These are phyloP conservation scores for Phytophthora agathidicida DNA, from an alignment of 352 stramenopile genomes.

Conservation along the genomic window DNA sequence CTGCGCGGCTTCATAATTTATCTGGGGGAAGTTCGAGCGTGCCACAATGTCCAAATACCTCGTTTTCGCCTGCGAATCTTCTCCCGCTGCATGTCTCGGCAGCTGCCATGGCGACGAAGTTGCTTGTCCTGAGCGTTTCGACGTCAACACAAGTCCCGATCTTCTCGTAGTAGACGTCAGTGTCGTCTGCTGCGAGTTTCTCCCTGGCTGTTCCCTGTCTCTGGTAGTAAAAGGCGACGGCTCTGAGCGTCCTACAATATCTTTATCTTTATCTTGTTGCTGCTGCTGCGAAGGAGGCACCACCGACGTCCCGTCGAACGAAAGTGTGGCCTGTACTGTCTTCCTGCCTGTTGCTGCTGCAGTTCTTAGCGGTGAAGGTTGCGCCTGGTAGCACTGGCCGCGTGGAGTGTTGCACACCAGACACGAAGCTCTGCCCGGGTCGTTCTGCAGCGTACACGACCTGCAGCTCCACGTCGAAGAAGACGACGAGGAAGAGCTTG, in stretches of 20 bases:
- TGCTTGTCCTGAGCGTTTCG: conserved; percentile 10
- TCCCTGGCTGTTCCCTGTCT: conserved; percentile 8
- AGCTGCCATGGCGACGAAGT: conserved; percentile 17
- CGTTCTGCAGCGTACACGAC: conserved; percentile 75
- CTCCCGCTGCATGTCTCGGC: conserved; percentile 38
- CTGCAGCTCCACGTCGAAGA: conserved; percentile 41
- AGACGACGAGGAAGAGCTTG: conserved; percentile 6
- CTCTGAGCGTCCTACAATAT: conserved; percentile 1
- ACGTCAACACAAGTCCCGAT: conserved; percentile 17
- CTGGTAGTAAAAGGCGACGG: conserved; percentile 1
- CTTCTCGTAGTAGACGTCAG: background rate
- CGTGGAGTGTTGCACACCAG: conserved; percentile 59
- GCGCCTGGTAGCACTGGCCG: conserved; percentile 35
- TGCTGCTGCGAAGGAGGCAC: background rate
- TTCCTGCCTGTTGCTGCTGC: conserved; percentile 30
- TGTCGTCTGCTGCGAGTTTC: conserved; percentile 16
- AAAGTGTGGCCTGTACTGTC: conserved; percentile 68
- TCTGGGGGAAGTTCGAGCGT: conserved; percentile 43
- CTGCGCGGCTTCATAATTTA: conserved; percentile 68
- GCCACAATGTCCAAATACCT: conserved; percentile 61
- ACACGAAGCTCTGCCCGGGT: conserved; percentile 37
- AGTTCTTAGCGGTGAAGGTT: background rate
- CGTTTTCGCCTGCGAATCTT: conserved; percentile 60
- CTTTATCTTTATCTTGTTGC: background rate
- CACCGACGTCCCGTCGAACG: conserved; percentile 44